Conservation (phyloP, 2,329 filamentous ascomycete genomes). For the Magnaporthiopsis rhizophila region DNA sequence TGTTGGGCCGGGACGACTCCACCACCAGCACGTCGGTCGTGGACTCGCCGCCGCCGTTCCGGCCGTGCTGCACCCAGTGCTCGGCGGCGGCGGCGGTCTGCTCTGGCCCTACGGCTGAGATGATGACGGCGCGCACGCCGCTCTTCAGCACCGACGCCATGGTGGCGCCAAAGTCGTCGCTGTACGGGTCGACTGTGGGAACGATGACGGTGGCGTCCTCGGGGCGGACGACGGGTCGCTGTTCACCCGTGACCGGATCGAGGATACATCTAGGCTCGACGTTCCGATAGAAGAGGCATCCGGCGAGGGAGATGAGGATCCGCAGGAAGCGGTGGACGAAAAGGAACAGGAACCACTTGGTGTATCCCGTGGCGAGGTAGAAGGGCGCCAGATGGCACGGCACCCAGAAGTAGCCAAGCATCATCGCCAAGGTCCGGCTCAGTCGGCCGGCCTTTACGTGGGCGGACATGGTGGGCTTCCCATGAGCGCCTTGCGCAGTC, state of each 20-base stretch:
- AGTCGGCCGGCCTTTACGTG: no score
- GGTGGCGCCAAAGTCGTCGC: conserved; percentile 26
- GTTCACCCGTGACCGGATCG: conserved; percentile 14
- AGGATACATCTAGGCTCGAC: conserved; percentile 20
- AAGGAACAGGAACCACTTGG: conserved; percentile 23
- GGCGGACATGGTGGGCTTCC: background rate
- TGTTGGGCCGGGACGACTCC: conserved; percentile 27
- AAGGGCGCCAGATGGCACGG: background rate
- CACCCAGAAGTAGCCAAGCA: background rate
- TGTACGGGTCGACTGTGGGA: conserved; percentile 38
- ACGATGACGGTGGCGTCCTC: conserved; percentile 42
- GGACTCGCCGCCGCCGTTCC: background rate
- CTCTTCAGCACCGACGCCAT: conserved; percentile 27
- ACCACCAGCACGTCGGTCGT: conserved; percentile 24
- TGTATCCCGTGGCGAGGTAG: background rate
- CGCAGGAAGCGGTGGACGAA: conserved; percentile 38
- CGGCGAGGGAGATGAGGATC: conserved; percentile 32
- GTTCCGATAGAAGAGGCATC: conserved; percentile 32
- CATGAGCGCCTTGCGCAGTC: no score
- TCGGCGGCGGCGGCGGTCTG: conserved; percentile 13
- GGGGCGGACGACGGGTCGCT: background rate
- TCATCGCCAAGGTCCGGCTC: no score
- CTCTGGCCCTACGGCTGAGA: conserved; percentile 34
- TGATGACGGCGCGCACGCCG: conserved; percentile 28
- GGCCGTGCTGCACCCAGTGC: conserved; percentile 12